Base-by-base conservation (phyloP, 2,329 filamentous ascomycete species). In the Ascomycota sp. region DNA sequence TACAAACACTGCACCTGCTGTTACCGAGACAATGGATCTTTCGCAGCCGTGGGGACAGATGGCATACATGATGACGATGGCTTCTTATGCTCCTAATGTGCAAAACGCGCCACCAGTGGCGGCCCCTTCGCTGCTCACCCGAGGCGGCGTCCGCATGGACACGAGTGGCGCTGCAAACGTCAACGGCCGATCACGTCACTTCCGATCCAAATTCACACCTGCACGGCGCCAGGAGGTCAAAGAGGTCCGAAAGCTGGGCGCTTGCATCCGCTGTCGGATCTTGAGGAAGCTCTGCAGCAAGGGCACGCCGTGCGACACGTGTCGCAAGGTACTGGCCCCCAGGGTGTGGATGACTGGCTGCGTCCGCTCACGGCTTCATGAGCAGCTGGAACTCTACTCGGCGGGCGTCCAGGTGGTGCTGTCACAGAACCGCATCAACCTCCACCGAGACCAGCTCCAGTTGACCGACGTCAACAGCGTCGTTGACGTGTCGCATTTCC, bases 281-380 rank as follows among this genome's bases (percentile, higher is more conserved):
- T 48, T 76, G 23, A 61, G 70, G 33, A 76, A 76, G 50, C 71
- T 67, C 2, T 76, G 71, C 40, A 70, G 68, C n/a, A 63, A 61
- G 34, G 70, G 67, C 21, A 65, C 59, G 6, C 69, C 70, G 0
- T 76, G 71, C 38, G 61, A 66, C 31, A 69, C 69, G 2, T 76
- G 71, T 36, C 61, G 62, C 35, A 73, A 69, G 40, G 69, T 76
- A 1, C 50, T 75, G 24, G 61, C 64, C 4, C 69, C 71, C 1
- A 60, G 71, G 7, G 60, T 75, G n/a, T 76, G 71, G 71, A 65
- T 62, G 35, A 64, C 63, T 3, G 65, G 67, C 8, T 76, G 71
- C 41, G 63, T 74, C 17, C 60, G 71, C 28, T 72, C 68, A 7
- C 64, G 67, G 31, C 55, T 75, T 13, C 64, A 65, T 7, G 67